phyloP scores from a whole-genome alignment of 2,329 filamentous ascomycete species.

The Fusarium irregulare region DNA sequence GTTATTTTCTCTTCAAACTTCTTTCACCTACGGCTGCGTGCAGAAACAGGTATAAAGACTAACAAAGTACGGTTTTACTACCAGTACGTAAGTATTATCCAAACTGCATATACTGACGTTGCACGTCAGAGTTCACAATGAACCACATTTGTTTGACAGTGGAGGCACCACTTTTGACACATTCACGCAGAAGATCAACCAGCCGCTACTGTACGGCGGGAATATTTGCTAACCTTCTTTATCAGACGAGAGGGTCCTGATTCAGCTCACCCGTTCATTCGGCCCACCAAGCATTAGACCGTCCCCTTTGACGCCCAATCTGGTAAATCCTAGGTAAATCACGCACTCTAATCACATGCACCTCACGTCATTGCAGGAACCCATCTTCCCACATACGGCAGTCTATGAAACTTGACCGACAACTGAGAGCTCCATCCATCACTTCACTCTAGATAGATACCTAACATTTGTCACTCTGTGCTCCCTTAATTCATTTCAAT shows the following conservation, averaged over 20 bases:
- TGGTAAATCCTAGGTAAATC: conserved; percentile 32
- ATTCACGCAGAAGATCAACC: conserved; percentile 11
- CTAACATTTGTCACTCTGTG: conserved; percentile 8
- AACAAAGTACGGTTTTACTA: background rate
- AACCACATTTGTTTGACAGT: background rate
- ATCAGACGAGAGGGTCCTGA: conserved; percentile 13
- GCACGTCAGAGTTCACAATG: background rate
- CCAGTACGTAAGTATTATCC: background rate
- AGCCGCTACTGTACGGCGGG: background rate
- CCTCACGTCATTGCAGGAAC: conserved; percentile 34
- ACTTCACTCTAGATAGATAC: background rate
- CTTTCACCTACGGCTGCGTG: background rate
- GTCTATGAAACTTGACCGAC: background rate
- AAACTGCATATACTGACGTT: background rate
- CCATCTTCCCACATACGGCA: conserved; percentile 8
- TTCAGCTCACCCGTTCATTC: conserved; percentile 27
- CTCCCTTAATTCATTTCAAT: background rate
- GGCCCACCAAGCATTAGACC: conserved; percentile 23
- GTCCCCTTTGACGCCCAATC: conserved; percentile 16
- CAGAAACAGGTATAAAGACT: conserved; percentile 15
- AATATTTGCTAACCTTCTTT: conserved; percentile 30
- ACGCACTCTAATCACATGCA: conserved; percentile 37
- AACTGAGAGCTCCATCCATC: background rate
- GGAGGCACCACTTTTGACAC: background rate
- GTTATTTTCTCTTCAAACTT: background rate